Conservation (phyloP, 106 monocot genomes). For the Dendrobium huoshanense region DNA sequence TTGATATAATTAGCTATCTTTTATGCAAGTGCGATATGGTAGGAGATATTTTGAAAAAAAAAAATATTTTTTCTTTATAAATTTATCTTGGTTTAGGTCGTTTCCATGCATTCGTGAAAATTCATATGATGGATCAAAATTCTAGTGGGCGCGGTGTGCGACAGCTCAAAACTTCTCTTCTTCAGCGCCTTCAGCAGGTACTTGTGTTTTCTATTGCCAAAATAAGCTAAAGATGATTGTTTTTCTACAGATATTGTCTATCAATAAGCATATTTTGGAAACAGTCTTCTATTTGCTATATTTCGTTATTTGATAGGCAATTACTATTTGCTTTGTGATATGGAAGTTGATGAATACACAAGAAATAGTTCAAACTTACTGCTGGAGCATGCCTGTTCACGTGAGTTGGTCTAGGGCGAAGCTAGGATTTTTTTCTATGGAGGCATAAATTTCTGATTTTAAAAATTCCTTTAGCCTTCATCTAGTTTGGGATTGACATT, state of each 20-base stretch:
- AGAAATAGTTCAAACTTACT: background rate
- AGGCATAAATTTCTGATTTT: no score
- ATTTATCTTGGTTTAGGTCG: slow-evolving; percentile 35
- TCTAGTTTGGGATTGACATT: no score
- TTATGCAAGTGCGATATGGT: no score
- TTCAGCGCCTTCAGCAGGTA: slow-evolving; percentile 62
- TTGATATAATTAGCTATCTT: no score
- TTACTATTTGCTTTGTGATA: background rate
- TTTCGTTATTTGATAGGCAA: background rate
- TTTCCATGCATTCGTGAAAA: slow-evolving; percentile 73
- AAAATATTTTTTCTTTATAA: background rate
- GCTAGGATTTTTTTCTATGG: no score
- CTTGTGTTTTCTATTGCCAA: slow-evolving; percentile 9
- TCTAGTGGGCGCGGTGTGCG: slow-evolving; percentile 67
- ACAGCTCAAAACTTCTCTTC: slow-evolving; percentile 75
- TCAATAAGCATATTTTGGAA: background rate
- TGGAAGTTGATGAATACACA: slow-evolving; percentile 4
- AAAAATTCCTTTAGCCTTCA: no score
- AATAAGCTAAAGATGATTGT: background rate
- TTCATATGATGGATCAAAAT: slow-evolving; percentile 47
- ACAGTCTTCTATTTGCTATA: background rate
- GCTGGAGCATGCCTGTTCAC: background rate
- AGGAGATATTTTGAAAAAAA: no score
- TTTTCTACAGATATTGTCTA: background rate
- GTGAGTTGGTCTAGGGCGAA: background rate